These are phyloP conservation scores for Lagenidium giganteum DNA, from an alignment of 352 stramenopile species.

Conservation along the genomic window DNA sequence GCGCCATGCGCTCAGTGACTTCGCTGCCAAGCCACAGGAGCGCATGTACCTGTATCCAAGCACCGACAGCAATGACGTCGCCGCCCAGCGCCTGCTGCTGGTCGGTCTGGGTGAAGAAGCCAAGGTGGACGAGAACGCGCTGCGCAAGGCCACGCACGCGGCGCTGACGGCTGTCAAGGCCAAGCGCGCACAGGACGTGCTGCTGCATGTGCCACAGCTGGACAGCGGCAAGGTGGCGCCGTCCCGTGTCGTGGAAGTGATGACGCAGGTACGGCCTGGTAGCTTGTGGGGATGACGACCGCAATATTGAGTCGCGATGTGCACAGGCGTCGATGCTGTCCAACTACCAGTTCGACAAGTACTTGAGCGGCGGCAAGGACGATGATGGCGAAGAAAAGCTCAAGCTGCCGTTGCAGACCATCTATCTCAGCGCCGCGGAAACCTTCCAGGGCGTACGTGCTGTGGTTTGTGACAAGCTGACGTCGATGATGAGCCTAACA, in stretches of 20 bases:
- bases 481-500: conserved; percentile 3
- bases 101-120: conserved; percentile 64
- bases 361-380: conserved; percentile 54
- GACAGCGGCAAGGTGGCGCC: conserved; percentile 18
- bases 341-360: conserved; percentile 87
- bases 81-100: conserved; percentile 56
- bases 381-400: conserved; percentile 61
- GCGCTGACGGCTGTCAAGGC: conserved; percentile 40
- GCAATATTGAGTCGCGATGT: too few relatives aligned
- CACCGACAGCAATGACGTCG: conserved; percentile 23
- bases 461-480: too few relatives aligned
- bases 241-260: conserved; percentile 50
- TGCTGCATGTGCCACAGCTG: conserved; percentile 50
- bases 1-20: conserved; percentile 52
- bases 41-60: conserved; percentile 70
- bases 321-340: conserved; percentile 64
- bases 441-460: conserved; percentile 33
- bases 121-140: conserved; percentile 54
- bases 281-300: too few relatives aligned
- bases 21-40: conserved; percentile 59
- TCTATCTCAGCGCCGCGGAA: too few relatives aligned
- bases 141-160: conserved; percentile 66
- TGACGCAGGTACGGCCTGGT: conserved; percentile 38
- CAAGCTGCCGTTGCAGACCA: conserved; percentile 55
- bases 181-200: conserved; percentile 47